Percentiles rank a stretch among this genome's conserved stretches.
phyloP scores from a whole-genome alignment of 164 flowering plant species.

The Chimonanthus salicifolius region DNA sequence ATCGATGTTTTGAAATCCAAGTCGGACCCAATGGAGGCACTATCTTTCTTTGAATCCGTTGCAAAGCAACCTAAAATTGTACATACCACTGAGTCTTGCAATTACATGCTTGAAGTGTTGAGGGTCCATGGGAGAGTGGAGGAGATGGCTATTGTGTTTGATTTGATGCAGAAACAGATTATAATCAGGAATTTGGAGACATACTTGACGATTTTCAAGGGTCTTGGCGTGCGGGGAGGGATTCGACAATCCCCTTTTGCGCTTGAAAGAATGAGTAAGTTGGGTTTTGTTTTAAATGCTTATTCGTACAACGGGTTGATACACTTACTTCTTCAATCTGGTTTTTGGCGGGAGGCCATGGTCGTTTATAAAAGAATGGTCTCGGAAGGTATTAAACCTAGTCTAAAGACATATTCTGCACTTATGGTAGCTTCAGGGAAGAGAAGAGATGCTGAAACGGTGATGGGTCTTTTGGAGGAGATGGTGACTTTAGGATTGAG shows the following conservation, averaged over 20 bases:
- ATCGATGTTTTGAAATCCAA: constrained; percentile 46
- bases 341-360: constrained; percentile 65
- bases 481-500: constrained; percentile 78
- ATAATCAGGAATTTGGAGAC: constrained; percentile 64
- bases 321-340: constrained; percentile 63
- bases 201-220: constrained; percentile 63
- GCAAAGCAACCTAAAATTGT: constrained; percentile 43
- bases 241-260: constrained; percentile 54
- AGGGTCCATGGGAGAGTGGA: constrained; percentile 42
- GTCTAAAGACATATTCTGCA: constrained; percentile 85
- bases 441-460: constrained; percentile 62
- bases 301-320: constrained; percentile 89
- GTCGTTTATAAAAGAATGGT: constrained; percentile 68
- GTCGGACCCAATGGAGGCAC: constrained; percentile 42
- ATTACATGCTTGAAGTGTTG: constrained; percentile 81
- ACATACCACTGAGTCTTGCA: constrained; percentile 76
- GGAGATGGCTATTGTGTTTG: constrained; percentile 78
- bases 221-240: constrained; percentile 54
- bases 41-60: constrained; percentile 53
- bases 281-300: constrained; percentile 73
- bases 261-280: constrained; percentile 52
- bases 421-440: constrained; percentile 89
- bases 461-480: constrained; percentile 65
- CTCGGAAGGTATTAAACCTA: constrained; percentile 69
- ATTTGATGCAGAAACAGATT: constrained; percentile 81